phyloP scores from a whole-genome alignment of 176 grass and related monocot genomes.

The Canna indica region DNA sequence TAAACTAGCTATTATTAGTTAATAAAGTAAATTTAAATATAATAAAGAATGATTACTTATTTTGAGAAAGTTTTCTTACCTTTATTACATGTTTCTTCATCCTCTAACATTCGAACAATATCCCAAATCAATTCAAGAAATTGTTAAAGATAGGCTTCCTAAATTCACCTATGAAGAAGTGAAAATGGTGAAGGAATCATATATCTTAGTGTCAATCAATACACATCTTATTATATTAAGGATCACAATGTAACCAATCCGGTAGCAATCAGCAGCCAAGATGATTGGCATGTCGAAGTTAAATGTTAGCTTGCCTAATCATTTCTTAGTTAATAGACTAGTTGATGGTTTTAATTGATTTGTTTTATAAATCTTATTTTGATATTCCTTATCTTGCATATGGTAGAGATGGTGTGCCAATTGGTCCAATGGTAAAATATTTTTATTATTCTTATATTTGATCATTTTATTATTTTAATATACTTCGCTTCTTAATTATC shows the following conservation, averaged over 20 bases:
- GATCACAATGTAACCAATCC: conserved; percentile 6
- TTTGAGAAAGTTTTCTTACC: background rate
- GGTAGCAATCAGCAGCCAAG: conserved; percentile 21
- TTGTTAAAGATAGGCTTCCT: too few relatives aligned
- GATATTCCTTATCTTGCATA: too few relatives aligned
- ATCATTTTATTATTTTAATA: too few relatives aligned
- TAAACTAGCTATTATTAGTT: too few relatives aligned
- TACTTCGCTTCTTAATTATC: too few relatives aligned
- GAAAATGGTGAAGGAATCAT: conserved; percentile 44
- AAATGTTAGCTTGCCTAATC: conserved; percentile 36
- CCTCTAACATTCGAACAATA: conserved; percentile 54
- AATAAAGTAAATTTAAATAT: background rate
- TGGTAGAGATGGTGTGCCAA: conserved; percentile 45
- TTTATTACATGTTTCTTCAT: conserved; percentile 43
- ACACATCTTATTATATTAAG: too few relatives aligned
- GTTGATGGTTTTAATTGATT: too few relatives aligned
- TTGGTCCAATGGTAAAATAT: conserved; percentile 54
- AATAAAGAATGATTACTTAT: background rate
- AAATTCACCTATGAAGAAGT: conserved; percentile 38
- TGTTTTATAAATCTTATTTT: too few relatives aligned
- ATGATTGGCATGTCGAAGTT: conserved; percentile 45
- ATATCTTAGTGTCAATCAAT: conserved; percentile 46
- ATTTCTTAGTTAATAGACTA: too few relatives aligned
- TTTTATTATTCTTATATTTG: too few relatives aligned
- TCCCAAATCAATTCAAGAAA: conserved; percentile 37